Evolutionary conservation across 2,329 filamentous ascomycete genomes (phyloP).

Genomic region (Fusarium dimerum): DNA sequence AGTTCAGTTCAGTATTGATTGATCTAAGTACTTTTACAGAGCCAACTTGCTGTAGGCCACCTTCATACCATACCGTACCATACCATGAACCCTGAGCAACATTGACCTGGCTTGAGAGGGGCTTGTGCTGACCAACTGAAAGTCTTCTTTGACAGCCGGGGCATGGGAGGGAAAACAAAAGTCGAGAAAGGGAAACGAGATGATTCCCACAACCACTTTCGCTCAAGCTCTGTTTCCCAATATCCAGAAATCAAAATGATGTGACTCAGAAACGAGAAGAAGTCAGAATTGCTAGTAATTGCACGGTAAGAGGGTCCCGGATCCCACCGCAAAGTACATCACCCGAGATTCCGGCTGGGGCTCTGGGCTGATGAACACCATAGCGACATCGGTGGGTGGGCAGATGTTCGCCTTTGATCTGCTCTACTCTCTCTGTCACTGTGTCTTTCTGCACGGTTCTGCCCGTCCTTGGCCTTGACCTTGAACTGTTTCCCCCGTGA

Average conservation of each 20-base stretch:
- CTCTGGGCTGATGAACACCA: constrained; percentile 31
- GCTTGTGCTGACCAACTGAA: no score
- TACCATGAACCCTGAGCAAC: no score
- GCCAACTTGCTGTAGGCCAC: no score
- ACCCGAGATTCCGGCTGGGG: constrained; percentile 30
- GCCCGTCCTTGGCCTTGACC: constrained; percentile 23
- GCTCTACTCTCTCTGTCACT: constrained; percentile 18
- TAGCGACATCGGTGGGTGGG: constrained; percentile 33
- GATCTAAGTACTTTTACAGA: no score
- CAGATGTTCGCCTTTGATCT: constrained; percentile 26
- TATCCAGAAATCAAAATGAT: constrained; percentile 11
- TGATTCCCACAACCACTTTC: constrained; percentile 19
- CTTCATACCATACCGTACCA: no score
- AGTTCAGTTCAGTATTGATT: no score
- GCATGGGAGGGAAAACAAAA: no score
- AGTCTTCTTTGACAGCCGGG: no score
- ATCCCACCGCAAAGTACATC: constrained; percentile 30
- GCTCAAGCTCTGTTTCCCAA: constrained; percentile 17
- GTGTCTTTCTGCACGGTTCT: constrained; percentile 32
- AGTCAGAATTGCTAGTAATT: no score
- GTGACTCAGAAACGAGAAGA: constrained; percentile 27
- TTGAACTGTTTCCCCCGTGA: constrained; percentile 15
- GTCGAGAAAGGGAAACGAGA: constrained; percentile 18
- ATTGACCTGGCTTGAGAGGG: no score
- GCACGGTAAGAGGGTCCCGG: constrained; percentile 23